phyloP scores from a whole-genome alignment of 2,329 filamentous ascomycete genomes.

The Ascochyta rabiei region DNA sequence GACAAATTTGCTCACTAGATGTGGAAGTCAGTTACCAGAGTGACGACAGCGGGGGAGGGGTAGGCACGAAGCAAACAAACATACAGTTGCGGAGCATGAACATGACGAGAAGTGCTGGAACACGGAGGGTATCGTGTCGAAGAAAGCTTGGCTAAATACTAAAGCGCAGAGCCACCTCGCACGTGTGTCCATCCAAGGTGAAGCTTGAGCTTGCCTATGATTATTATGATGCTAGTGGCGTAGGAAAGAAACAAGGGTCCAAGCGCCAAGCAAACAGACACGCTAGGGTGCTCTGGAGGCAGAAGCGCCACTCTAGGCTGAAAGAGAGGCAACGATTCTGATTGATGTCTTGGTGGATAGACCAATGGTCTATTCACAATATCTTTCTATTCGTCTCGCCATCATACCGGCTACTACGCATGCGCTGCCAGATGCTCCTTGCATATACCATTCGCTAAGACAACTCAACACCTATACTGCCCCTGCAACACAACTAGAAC shows the following conservation, averaged over 20 bases:
- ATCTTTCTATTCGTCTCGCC: not conserved
- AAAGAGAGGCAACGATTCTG: slow-evolving; percentile 1
- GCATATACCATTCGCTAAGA: slow-evolving; percentile 4
- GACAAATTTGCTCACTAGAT: slow-evolving; percentile 84
- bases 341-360: not conserved
- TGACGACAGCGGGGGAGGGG: slow-evolving; percentile 37
- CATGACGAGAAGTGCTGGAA: slow-evolving; percentile 37
- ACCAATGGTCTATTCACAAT: not conserved
- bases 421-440: not conserved
- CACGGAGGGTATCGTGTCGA: slow-evolving; percentile 25
- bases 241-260: slow-evolving; percentile 7
- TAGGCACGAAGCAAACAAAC: slow-evolving; percentile 29
- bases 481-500: slow-evolving; percentile 49
- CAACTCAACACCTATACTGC: not conserved
- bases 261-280: slow-evolving; percentile 9
- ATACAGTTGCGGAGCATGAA: slow-evolving; percentile 51
- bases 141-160: slow-evolving; percentile 20
- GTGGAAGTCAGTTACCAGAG: slow-evolving; percentile 27
- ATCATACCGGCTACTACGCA: not conserved
- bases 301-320: slow-evolving; percentile 3
- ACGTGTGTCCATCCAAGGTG: slow-evolving; percentile 11
- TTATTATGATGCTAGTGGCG: slow-evolving; percentile 19
- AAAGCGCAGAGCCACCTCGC: slow-evolving; percentile 15
- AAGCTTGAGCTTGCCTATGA: slow-evolving; percentile 4
- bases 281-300: slow-evolving; percentile 3